A percentile compares a stretch with the other conserved stretches of the same genome.
phyloP scores from a whole-genome alignment of 2,329 filamentous ascomycete genomes.

The Cytospora piceicola region DNA sequence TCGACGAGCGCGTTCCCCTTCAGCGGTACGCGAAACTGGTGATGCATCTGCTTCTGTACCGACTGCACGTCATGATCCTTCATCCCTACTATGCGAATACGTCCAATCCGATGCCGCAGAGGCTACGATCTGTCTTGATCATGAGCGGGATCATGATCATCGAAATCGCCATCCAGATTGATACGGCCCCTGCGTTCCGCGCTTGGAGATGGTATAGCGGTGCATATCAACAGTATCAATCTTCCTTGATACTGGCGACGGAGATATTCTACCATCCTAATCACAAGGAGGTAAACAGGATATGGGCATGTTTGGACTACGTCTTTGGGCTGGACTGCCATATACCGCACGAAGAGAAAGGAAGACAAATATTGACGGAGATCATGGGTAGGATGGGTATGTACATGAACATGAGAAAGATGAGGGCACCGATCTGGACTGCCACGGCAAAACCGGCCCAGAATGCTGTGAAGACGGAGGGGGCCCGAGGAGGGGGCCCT shows the following conservation, averaged over 20 bases:
- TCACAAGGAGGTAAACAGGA: slow-evolving; percentile 62
- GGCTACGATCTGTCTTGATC: slow-evolving; percentile 66
- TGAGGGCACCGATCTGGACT: slow-evolving; percentile 55
- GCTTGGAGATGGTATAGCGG: slow-evolving; percentile 73
- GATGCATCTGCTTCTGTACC: slow-evolving; percentile 65
- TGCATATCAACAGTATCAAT: slow-evolving; percentile 74
- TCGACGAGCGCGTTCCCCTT: slow-evolving; percentile 62
- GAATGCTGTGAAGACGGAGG: slow-evolving; percentile 41
- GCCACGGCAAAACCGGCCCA: slow-evolving; percentile 43
- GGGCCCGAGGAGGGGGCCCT: neutral
- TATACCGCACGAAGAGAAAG: slow-evolving; percentile 60
- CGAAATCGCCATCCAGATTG: slow-evolving; percentile 52
- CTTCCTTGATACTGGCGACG: slow-evolving; percentile 68
- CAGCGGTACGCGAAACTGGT: slow-evolving; percentile 67
- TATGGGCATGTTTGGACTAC: slow-evolving; percentile 74
- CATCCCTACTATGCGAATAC: slow-evolving; percentile 65
- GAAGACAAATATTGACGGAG: slow-evolving; percentile 63
- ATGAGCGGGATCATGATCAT: slow-evolving; percentile 59
- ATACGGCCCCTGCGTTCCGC: slow-evolving; percentile 50
- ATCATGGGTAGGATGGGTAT: slow-evolving; percentile 63
- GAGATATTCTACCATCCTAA: slow-evolving; percentile 66
- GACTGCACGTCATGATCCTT: slow-evolving; percentile 68
- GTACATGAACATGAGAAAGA: slow-evolving; percentile 63
- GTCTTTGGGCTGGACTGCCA: slow-evolving; percentile 65
- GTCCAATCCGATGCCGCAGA: slow-evolving; percentile 58